Evolutionary conservation across 2,329 filamentous ascomycete genomes (phyloP).

Genomic region (Lecanicillium sp.): DNA sequence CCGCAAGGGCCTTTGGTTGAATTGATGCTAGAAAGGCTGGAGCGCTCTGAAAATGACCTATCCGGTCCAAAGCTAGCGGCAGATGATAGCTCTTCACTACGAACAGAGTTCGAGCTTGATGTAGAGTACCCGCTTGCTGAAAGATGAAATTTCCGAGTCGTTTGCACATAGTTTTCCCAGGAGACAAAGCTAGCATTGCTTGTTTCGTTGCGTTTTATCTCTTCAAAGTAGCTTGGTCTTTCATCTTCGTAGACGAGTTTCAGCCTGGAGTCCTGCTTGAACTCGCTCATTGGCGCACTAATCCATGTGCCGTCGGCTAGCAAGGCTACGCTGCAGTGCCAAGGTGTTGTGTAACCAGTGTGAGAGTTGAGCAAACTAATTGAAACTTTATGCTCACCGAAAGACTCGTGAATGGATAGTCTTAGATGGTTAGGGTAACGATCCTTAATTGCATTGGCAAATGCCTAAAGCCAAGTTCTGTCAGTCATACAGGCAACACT

Average conservation of each 20-base stretch:
- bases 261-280: constrained; percentile 13
- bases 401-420: constrained; percentile 22
- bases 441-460: constrained; percentile 18
- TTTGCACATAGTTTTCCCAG: constrained; percentile 4
- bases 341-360: constrained; percentile 22
- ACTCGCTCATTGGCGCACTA: constrained; percentile 19
- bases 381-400: constrained; percentile 18
- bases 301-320: constrained; percentile 16
- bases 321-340: constrained; percentile 20
- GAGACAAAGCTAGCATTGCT: constrained; percentile 1
- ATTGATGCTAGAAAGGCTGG: neutral
- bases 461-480: no score
- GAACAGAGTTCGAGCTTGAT: neutral
- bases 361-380: constrained; percentile 20
- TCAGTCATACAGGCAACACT: no score
- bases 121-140: neutral
- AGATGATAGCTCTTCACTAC: neutral
- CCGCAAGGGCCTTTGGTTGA: no score
- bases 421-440: constrained; percentile 18
- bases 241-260: constrained; percentile 16
- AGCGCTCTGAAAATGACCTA: no score
- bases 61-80: no score
- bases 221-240: constrained; percentile 15
- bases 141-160: neutral
- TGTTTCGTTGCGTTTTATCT: constrained; percentile 4